Base-by-base conservation (phyloP, 441 rosid genomes). In the Eruca vesicaria region DNA sequence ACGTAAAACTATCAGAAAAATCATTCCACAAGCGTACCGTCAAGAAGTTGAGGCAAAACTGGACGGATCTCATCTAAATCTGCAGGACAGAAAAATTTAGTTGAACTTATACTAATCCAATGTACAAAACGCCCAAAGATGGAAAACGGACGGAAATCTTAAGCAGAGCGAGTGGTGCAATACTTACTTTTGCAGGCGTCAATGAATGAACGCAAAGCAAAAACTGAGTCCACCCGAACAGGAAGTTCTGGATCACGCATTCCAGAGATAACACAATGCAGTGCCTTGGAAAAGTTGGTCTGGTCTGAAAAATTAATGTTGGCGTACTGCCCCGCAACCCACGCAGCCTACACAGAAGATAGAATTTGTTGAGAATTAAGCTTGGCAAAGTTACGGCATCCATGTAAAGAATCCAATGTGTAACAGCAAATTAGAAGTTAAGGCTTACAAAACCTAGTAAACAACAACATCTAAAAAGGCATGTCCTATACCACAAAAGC, bases 291-390 rank as follows among this genome's bases (percentile, higher is more conserved):
- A 77, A 89, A 96, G 84, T 91, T 91, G 81, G 81, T 87, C 80
- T 86, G 94, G 69, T 96, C 97, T 26, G 92, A 80, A 72, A 96
- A 96, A 80, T 69, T 89, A 65, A 96, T 83, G 69, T 87, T 86
- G 56, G 98, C 99, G 84, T 96, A 96, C 75, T 93, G 99, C 72
- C 99, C 98, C 1, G 98, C 97, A 79, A 96, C 99, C 99, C 99
- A 96, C 3, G 98, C 98, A n/a, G 99, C 99, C 98, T 96, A 75
- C 23, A 78, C 63, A 74, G 81, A 82, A 38, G 70, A 57, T 55
- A 69, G 33, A 76, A 63, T 18, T 16, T 35, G 58, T 23, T 43
- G 20, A 45, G 48, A 68, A 63, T 32, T 57, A 32, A 64, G 62
- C 71, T 45, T 56, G 23, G 59, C 29, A 48, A 31, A 64, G 56